Evolutionary conservation across 768 basidiomycete genomes (phyloP).

Genomic region (Leccinum variicolor): DNA sequence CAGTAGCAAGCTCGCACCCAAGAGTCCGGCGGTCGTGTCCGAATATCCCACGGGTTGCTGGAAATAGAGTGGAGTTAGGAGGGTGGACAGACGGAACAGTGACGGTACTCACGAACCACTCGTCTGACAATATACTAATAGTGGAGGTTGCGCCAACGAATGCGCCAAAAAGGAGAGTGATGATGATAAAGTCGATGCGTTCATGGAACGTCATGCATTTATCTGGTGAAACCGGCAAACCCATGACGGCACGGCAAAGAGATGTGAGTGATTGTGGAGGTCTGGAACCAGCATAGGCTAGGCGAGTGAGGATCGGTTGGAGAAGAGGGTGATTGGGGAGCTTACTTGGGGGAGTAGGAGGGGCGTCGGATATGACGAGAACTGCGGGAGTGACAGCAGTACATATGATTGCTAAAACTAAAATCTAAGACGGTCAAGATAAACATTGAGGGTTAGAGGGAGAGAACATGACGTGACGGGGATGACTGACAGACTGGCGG

Average conservation of each 20-base stretch:
- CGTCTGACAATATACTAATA: slow-evolving; percentile 62
- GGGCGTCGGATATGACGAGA: slow-evolving; percentile 55
- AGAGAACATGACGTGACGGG: neutral
- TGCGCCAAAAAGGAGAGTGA: slow-evolving; percentile 58
- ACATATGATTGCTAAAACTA: slow-evolving; percentile 68
- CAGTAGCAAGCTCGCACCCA: slow-evolving; percentile 67
- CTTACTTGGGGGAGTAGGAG: slow-evolving; percentile 79
- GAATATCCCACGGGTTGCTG: slow-evolving; percentile 76
- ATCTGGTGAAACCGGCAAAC: slow-evolving; percentile 37
- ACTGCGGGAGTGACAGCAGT: slow-evolving; percentile 58
- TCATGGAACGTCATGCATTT: slow-evolving; percentile 61
- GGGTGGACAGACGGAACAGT: neutral
- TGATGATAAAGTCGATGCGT: slow-evolving; percentile 65
- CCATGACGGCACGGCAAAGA: slow-evolving; percentile 54
- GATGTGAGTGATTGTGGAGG: slow-evolving; percentile 50
- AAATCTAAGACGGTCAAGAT: slow-evolving; percentile 40
- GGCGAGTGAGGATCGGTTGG: neutral
- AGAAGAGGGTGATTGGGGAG: neutral
- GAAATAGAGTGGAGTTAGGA: neutral
- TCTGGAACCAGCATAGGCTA: slow-evolving; percentile 69
- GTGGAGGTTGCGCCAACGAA: slow-evolving; percentile 63
- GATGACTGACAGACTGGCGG: slow-evolving; percentile 55
- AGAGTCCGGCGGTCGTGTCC: slow-evolving; percentile 57
- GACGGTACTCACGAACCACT: slow-evolving; percentile 56
- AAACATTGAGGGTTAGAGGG: neutral